These are phyloP conservation scores for Penicillium freii DNA, from an alignment of 2,329 filamentous ascomycete genomes.

Conservation along the genomic window DNA sequence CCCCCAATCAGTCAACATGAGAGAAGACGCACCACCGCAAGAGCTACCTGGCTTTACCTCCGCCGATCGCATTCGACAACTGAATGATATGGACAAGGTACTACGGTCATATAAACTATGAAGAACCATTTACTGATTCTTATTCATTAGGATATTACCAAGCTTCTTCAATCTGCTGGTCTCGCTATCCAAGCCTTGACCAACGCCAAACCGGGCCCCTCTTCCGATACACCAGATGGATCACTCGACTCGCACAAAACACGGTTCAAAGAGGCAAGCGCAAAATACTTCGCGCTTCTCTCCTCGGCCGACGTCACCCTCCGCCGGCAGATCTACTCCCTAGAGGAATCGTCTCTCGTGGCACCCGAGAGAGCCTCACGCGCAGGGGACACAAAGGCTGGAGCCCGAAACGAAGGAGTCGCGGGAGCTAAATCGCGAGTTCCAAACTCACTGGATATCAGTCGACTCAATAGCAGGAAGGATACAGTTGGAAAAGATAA, in stretches of 20 bases:
- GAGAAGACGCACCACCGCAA: constrained; percentile 20
- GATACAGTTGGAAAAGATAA: constrained; percentile 79
- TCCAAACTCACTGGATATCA: constrained; percentile 71
- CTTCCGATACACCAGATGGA: constrained; percentile 35
- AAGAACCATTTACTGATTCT: not conserved
- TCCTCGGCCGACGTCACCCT: constrained; percentile 72
- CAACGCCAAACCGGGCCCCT: constrained; percentile 44
- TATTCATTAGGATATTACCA: constrained; percentile 47
- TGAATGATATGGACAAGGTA: constrained; percentile 74
- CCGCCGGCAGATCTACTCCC: constrained; percentile 70
- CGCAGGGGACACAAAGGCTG: constrained; percentile 32
- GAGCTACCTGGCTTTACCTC: constrained; percentile 57
- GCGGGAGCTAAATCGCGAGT: constrained; percentile 26
- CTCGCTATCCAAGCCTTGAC: constrained; percentile 64
- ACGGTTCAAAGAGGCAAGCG: constrained; percentile 56
- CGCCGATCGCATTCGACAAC: constrained; percentile 74
- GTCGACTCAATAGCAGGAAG: constrained; percentile 83
- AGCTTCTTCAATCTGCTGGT: constrained; percentile 59
- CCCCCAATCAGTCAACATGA: constrained; percentile 18
- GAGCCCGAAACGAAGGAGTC: constrained; percentile 25
- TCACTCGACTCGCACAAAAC: constrained; percentile 56
- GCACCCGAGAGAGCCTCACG: constrained; percentile 41
- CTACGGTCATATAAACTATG: not conserved
- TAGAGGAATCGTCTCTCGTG: constrained; percentile 79
- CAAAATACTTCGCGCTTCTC: constrained; percentile 68